Evolutionary conservation across 2,329 filamentous ascomycete genomes (phyloP).

Genomic region (Alternaria hordeiaustralica): DNA sequence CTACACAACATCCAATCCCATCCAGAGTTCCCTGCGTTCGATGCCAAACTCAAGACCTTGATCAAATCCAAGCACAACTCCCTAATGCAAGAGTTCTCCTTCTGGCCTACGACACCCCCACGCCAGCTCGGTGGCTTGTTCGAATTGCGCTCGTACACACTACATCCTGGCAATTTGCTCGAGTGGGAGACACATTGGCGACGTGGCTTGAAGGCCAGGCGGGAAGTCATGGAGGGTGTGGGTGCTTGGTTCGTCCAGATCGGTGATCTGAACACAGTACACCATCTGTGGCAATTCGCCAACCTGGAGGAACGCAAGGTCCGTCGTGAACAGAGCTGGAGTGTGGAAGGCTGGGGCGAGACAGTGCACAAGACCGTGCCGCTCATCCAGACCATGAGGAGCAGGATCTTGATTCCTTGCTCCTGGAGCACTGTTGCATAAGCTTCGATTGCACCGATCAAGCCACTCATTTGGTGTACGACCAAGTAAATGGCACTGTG

Average conservation of each 20-base stretch:
- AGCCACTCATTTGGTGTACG: not conserved
- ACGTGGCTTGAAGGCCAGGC: conserved; percentile 83
- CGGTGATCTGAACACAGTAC: conserved; percentile 94
- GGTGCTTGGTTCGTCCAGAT: conserved; percentile 99
- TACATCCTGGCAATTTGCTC: conserved; percentile 92
- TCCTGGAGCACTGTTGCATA: conserved; percentile 93
- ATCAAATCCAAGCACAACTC: conserved; percentile 86
- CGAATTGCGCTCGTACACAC: conserved; percentile 93
- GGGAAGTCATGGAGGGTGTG: conserved; percentile 98
- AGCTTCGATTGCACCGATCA: conserved; percentile 8
- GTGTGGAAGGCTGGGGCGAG: conserved; percentile 92
- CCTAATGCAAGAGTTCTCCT: conserved; percentile 99
- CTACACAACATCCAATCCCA: conserved; percentile 83
- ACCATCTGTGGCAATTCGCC: conserved; percentile 98
- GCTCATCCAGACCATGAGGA: conserved; percentile 96
- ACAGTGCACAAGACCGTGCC: conserved; percentile 99
- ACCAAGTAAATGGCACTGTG: not conserved
- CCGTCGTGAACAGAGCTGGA: conserved; percentile 93
- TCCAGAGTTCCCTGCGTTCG: conserved; percentile 83
- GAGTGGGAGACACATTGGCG: conserved; percentile 99
- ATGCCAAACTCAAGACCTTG: conserved; percentile 81
- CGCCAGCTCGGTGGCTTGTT: conserved; percentile 91
- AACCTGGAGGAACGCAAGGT: conserved; percentile 92
- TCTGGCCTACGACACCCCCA: conserved; percentile 95
- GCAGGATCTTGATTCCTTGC: conserved; percentile 89